These are phyloP conservation scores for Lotmaria passim DNA, from an alignment of 208 protist genomes.

Conservation along the genomic window DNA sequence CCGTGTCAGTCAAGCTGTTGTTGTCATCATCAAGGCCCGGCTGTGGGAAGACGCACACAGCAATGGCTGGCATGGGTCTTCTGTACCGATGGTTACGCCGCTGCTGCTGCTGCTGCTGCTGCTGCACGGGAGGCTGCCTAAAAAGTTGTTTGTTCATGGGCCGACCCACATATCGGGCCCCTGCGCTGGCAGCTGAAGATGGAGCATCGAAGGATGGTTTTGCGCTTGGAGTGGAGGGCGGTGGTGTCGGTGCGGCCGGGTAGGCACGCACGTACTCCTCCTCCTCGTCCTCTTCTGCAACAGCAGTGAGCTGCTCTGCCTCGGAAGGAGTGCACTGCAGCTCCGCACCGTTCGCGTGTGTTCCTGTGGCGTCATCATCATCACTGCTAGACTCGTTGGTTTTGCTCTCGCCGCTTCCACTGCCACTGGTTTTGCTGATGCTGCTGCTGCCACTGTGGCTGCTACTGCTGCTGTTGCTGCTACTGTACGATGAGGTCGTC, in stretches of 20 bases:
- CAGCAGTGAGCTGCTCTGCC: not conserved
- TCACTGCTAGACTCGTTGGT: not conserved
- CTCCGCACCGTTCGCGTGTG: not conserved
- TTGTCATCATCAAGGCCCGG: not conserved
- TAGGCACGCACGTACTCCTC: constrained; percentile 2
- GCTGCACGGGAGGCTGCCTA: not conserved
- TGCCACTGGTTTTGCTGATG: not conserved
- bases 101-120: not conserved
- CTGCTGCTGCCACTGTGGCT: not conserved
- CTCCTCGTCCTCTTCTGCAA: not conserved
- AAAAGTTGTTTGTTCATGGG: not conserved
- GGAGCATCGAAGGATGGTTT: not conserved
- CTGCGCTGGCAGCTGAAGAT: not conserved
- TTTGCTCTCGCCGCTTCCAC: not conserved
- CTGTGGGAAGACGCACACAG: not conserved
- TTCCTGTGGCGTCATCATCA: not conserved
- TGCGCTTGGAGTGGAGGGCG: not conserved
- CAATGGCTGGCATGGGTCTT: too few relatives aligned
- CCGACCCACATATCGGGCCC: not conserved
- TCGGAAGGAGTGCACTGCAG: not conserved
- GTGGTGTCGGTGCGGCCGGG: not conserved
- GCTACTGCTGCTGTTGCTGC: not conserved
- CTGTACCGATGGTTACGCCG: not conserved
- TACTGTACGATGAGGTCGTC: too few relatives aligned
- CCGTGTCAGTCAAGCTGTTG: not conserved